phyloP scores from a whole-genome alignment of 305 asterid genomes.

The Solanum hybrid region DNA sequence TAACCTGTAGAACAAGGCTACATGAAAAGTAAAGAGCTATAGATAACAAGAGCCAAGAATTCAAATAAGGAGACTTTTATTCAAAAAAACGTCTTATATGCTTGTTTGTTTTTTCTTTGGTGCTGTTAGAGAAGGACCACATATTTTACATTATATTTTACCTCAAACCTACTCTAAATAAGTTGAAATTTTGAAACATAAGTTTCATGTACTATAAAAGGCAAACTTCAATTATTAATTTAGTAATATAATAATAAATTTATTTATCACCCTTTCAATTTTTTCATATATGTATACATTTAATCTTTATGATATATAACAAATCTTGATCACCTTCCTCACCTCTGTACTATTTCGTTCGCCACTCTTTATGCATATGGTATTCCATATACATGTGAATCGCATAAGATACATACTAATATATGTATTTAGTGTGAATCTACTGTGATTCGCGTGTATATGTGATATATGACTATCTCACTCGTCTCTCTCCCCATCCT shows the following conservation, averaged over 20 bases:
- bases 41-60: background rate
- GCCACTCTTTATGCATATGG: background rate
- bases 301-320: background rate
- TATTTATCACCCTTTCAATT: no score
- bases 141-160: background rate
- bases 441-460: background rate
- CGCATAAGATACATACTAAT: background rate
- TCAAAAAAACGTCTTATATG: background rate
- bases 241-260: no score
- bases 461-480: background rate
- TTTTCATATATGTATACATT: no score
- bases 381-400: background rate
- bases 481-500: background rate
- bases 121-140: background rate
- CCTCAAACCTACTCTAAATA: background rate
- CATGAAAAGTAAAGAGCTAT: background rate
- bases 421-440: background rate
- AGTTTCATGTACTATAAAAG: background rate
- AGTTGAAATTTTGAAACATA: no score
- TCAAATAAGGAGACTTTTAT: background rate
- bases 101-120: background rate
- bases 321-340: background rate
- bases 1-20: background rate
- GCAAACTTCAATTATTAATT: background rate
- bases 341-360: background rate